These are phyloP conservation scores for Gossypium sturtianum DNA, from an alignment of 345 rosid genomes.

Conservation along the genomic window DNA sequence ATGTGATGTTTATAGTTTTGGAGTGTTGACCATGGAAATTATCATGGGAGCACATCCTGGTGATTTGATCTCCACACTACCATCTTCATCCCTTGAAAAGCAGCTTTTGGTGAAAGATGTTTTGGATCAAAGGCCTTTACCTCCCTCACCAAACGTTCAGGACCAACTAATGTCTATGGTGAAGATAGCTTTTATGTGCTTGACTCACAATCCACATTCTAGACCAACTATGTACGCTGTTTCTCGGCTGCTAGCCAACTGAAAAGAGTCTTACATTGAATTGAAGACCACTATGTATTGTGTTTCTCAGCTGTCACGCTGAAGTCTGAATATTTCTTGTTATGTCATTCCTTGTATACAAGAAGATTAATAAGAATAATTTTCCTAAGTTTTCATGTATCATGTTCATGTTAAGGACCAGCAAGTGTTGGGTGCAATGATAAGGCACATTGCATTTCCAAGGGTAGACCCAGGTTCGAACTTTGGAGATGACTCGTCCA, in stretches of 20 bases:
- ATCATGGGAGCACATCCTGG: not conserved
- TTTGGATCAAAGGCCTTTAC: not conserved
- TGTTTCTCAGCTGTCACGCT: not conserved
- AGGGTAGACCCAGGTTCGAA: no score
- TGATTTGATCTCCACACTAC: not conserved
- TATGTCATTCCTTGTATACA: not conserved
- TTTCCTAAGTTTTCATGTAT: no score
- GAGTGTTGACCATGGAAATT: not conserved
- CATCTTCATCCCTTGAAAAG: constrained; percentile 2
- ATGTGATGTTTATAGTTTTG: constrained; percentile 2
- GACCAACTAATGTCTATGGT: not conserved
- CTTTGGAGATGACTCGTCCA: no score
- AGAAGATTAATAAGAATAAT: not conserved
- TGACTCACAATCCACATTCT: not conserved
- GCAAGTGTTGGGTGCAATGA: no score
- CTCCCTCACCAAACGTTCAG: not conserved
- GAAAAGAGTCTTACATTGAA: not conserved
- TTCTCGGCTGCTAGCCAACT: not conserved
- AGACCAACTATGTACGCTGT: constrained; percentile 5
- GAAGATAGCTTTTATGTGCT: constrained; percentile 2
- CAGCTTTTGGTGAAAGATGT: not conserved
- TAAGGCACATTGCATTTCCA: no score
- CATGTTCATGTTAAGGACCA: no score
- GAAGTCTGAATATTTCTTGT: not conserved
- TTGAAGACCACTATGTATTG: not conserved